Percentiles rank a stretch among this genome's conserved stretches.
These are phyloP conservation scores for Friedmanniomyces simplex DNA, from an alignment of 495 filamentous ascomycete genomes.

Conservation along the genomic window DNA sequence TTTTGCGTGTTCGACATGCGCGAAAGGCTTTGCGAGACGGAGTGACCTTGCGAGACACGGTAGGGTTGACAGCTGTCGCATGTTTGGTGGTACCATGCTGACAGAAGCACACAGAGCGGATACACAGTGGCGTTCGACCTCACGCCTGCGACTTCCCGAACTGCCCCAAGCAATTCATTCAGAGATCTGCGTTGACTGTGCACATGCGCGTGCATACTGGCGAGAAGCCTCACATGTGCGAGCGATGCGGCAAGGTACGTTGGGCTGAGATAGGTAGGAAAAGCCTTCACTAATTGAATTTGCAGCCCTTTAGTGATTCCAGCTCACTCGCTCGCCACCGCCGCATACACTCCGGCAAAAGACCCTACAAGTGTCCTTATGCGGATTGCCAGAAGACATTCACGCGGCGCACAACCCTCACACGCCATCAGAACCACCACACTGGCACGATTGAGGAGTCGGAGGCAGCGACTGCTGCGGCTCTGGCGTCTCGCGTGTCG, in stretches of 20 bases:
- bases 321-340: slow-evolving; percentile 90
- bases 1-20: slow-evolving; percentile 84
- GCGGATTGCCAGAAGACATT: slow-evolving; percentile 98
- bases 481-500: slow-evolving; percentile 52
- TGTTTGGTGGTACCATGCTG: slow-evolving; percentile 24
- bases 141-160: slow-evolving; percentile 86
- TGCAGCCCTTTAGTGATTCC: slow-evolving; percentile 94
- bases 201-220: slow-evolving; percentile 93
- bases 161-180: slow-evolving; percentile 94
- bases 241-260: slow-evolving; percentile 86
- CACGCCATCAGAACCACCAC: slow-evolving; percentile 91
- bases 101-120: slow-evolving; percentile 59
- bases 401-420: slow-evolving; percentile 87
- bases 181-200: slow-evolving; percentile 92
- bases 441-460: slow-evolving; percentile 93
- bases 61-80: slow-evolving; percentile 36
- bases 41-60: slow-evolving; percentile 94
- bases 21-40: slow-evolving; percentile 83
- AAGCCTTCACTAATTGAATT: slow-evolving; percentile 18
- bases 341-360: slow-evolving; percentile 88
- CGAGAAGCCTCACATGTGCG: slow-evolving; percentile 97
- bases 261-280: neutral
- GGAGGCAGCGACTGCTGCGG: slow-evolving; percentile 76
- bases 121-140: slow-evolving; percentile 83
- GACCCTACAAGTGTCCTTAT: slow-evolving; percentile 95